These are phyloP conservation scores for Elsinoe perseae DNA, from an alignment of 2,329 filamentous ascomycete species.

Conservation along the genomic window DNA sequence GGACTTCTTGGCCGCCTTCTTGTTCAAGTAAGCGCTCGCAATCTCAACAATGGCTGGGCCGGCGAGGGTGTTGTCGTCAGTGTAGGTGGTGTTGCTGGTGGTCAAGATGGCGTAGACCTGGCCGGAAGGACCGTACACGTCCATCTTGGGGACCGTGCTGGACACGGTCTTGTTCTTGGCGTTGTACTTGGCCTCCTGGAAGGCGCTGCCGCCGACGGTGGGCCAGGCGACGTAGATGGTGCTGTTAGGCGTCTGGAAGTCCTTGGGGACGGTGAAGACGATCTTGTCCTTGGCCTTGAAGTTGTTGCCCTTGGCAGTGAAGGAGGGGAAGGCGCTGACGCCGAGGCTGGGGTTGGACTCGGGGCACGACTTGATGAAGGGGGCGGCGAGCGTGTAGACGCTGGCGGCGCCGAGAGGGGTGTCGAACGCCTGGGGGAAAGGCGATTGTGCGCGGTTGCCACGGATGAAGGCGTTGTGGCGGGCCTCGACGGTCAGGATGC, in stretches of 20 bases:
- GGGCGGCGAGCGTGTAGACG: conserved; percentile 57
- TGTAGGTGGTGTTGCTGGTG: conserved; percentile 18
- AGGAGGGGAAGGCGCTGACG: conserved; percentile 41
- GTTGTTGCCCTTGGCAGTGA: conserved; percentile 18
- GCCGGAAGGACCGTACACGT: conserved; percentile 16
- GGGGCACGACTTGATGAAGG: conserved; percentile 55
- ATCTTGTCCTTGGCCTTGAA: conserved; percentile 18
- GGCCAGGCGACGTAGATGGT: conserved; percentile 25
- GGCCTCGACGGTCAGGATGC: conserved; percentile 57
- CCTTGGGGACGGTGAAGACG: conserved; percentile 20
- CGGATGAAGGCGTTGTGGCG: conserved; percentile 57
- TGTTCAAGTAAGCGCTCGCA: neutral
- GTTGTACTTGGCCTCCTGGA: conserved; percentile 20
- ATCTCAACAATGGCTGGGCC: conserved; percentile 24
- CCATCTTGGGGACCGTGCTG: conserved; percentile 17
- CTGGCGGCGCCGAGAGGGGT: conserved; percentile 50
- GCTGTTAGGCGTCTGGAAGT: conserved; percentile 20
- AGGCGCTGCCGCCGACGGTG: conserved; percentile 21
- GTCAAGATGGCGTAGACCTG: conserved; percentile 26
- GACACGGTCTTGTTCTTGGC: conserved; percentile 12
- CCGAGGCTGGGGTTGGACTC: conserved; percentile 47
- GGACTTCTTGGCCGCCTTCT: conserved; percentile 1
- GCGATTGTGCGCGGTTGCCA: conserved; percentile 39
- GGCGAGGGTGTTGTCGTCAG: conserved; percentile 26
- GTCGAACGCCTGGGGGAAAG: conserved; percentile 55